Percentiles rank a stretch among this genome's conserved stretches.
Conservation (phyloP, 768 basidiomycete species). For the Leucosporidium yakuticum region DNA sequence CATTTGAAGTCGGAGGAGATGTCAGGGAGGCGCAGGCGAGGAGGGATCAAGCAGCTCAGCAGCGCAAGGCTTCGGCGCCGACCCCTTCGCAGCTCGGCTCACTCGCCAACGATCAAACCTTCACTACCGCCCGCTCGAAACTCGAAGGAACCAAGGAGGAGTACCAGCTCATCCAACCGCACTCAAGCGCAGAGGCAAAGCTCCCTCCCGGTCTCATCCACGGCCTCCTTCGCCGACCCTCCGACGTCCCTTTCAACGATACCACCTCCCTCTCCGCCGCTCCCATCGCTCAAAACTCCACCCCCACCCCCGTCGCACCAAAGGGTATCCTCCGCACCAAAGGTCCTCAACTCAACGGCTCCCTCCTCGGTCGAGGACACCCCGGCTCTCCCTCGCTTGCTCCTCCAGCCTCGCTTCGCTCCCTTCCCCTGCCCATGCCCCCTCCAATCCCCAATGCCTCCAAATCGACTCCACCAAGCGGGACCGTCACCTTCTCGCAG, state of each 20-base stretch:
- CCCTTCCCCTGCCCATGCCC: too few relatives aligned
- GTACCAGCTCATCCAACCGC: background rate
- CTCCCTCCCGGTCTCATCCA: background rate
- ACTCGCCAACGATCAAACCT: background rate
- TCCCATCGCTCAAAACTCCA: constrained; percentile 3
- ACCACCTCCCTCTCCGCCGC: constrained; percentile 13
- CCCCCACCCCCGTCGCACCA: too few relatives aligned
- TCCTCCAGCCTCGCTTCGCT: too few relatives aligned
- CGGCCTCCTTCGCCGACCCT: background rate
- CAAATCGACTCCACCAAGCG: too few relatives aligned
- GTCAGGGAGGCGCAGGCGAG: constrained; percentile 17
- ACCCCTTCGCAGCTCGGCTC: background rate
- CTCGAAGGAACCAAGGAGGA: background rate
- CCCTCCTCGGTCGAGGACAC: too few relatives aligned
- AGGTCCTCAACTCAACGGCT: background rate
- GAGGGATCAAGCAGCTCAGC: background rate
- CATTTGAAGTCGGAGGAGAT: constrained; percentile 30
- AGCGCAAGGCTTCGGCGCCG: constrained; percentile 1
- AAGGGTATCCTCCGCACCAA: background rate
- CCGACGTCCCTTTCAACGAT: background rate
- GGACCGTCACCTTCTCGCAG: too few relatives aligned
- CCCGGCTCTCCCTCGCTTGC: too few relatives aligned
- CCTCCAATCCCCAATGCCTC: too few relatives aligned
- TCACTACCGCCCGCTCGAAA: constrained; percentile 17
- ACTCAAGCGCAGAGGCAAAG: too few relatives aligned